Percentiles rank a stretch among this genome's conserved stretches.
phyloP scores from a whole-genome alignment of 192 early-diverging fungal species.

The Umbelopsis sp. region DNA sequence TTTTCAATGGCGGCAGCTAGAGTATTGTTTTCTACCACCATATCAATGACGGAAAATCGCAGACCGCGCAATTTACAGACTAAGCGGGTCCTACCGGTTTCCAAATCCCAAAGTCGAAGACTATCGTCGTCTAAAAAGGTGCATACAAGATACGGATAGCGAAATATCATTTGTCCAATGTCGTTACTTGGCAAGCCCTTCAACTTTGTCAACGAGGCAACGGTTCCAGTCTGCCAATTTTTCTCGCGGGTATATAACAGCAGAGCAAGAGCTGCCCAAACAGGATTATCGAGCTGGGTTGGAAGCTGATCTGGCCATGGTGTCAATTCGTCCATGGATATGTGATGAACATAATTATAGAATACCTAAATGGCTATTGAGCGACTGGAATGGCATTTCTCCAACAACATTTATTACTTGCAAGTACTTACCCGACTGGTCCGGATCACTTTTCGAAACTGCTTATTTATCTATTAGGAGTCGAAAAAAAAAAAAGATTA shows the following conservation, averaged over 20 bases:
- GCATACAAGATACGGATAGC: slow-evolving; percentile 18
- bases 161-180: slow-evolving; percentile 21
- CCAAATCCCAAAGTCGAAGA: slow-evolving; percentile 14
- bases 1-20: slow-evolving; percentile 20
- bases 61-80: slow-evolving; percentile 12
- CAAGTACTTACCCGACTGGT: neutral
- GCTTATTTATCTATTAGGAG: neutral
- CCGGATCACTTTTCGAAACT: neutral
- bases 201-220: neutral
- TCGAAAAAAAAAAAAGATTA: neutral
- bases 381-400: neutral
- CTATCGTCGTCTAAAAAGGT: slow-evolving; percentile 23
- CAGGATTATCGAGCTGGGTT: neutral
- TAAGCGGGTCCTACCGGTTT: neutral
- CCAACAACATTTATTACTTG: neutral
- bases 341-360: slow-evolving; percentile 13
- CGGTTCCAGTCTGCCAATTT: slow-evolving; percentile 16
- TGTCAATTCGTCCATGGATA: slow-evolving; percentile 3
- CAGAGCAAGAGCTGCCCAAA: slow-evolving; percentile 17
- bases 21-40: slow-evolving; percentile 17
- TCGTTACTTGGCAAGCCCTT: slow-evolving; percentile 2
- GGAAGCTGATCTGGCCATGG: slow-evolving; percentile 18
- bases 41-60: slow-evolving; percentile 13
- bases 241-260: neutral
- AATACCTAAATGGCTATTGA: neutral